Conservation (phyloP, 2,329 filamentous ascomycete species). For the Lasiodiplodia sp. region DNA sequence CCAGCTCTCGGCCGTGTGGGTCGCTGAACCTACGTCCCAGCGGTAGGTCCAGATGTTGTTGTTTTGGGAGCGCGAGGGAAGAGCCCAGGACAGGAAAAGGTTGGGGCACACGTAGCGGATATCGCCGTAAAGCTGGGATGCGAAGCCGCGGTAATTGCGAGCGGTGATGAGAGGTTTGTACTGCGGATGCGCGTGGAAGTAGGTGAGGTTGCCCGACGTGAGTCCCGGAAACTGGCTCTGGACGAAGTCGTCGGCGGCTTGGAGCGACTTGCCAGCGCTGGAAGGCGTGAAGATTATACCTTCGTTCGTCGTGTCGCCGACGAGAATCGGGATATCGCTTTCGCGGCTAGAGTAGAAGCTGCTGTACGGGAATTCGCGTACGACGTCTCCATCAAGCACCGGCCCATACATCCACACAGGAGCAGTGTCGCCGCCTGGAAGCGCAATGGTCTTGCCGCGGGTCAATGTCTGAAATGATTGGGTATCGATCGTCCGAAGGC, state of each 20-base stretch:
- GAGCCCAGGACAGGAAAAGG: slow-evolving; percentile 45
- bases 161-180: slow-evolving; percentile 37
- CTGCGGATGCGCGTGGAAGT: slow-evolving; percentile 42
- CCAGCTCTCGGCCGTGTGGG: slow-evolving; percentile 47
- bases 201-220: slow-evolving; percentile 36
- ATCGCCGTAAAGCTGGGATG: slow-evolving; percentile 55
- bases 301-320: slow-evolving; percentile 56
- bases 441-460: slow-evolving; percentile 44
- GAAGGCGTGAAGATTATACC: slow-evolving; percentile 49
- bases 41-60: slow-evolving; percentile 56
- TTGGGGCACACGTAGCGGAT: slow-evolving; percentile 58
- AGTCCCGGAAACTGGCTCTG: slow-evolving; percentile 49
- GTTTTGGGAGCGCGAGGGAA: slow-evolving; percentile 37
- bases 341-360: slow-evolving; percentile 47
- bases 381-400: slow-evolving; percentile 52
- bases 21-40: slow-evolving; percentile 54
- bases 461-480: slow-evolving; percentile 49
- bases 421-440: slow-evolving; percentile 43
- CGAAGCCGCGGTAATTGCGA: slow-evolving; percentile 40
- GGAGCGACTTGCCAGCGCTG: slow-evolving; percentile 39
- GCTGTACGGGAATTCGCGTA: slow-evolving; percentile 49
- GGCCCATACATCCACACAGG: slow-evolving; percentile 54
- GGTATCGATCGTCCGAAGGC: slow-evolving; percentile 47
- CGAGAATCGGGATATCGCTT: slow-evolving; percentile 51
- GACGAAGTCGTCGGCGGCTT: slow-evolving; percentile 45